Base-by-base conservation (phyloP, 108 stramenopile genomes). In the Pseudonitzschia pungens region DNA sequence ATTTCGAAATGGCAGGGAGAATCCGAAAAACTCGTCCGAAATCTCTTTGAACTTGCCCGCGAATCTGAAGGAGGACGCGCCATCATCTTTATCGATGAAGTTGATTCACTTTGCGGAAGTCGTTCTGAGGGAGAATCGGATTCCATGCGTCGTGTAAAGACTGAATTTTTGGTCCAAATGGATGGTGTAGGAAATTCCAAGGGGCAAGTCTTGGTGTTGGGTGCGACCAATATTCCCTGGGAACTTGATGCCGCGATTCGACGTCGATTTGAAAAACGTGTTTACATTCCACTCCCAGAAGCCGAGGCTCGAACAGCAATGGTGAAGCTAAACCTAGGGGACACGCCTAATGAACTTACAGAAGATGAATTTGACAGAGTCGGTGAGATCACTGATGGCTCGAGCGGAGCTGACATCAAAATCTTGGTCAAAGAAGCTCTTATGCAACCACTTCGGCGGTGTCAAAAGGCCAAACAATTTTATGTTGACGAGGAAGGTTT, bases 81-180 rank as follows among this genome's bases (percentile, higher is more conserved):
- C 67, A 98, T 99, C 78, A 97, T 99, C 64, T 89, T 87, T 44
- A 79, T 87, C 68, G 99, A 99, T 75, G 99, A 99, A 85, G 95
- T 98, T 16, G 98, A 99, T 80, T 96, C 94, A 4, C 70, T 99
- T 55, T 97, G 97, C 75, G 92, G 94, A 32, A 82, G 82, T 63
- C 84, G 98, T 20, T 76, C 79, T 10, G 97, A 98, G 76, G 98
- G 97, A 28, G 96, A 98, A 83, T 82, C 72, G 56, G 98, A 98
- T 69, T 89, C 92, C 7, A 72, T 92, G 20, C 77, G 98, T 53
- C 83, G 97, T 26, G 95, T 99, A 72, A 98, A 98, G 84, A 99
- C 98, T 1, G 99, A 99, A 77, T 99, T 99, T 81, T 81, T 99
- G n/a, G 98, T 99, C 12, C 99, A 99, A 86, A 98, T 99, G 98